Percentiles rank a stretch among this genome's conserved stretches.
Evolutionary conservation across 2,329 filamentous ascomycete genomes (phyloP).

Genomic region (Fusarium ramigenum): DNA sequence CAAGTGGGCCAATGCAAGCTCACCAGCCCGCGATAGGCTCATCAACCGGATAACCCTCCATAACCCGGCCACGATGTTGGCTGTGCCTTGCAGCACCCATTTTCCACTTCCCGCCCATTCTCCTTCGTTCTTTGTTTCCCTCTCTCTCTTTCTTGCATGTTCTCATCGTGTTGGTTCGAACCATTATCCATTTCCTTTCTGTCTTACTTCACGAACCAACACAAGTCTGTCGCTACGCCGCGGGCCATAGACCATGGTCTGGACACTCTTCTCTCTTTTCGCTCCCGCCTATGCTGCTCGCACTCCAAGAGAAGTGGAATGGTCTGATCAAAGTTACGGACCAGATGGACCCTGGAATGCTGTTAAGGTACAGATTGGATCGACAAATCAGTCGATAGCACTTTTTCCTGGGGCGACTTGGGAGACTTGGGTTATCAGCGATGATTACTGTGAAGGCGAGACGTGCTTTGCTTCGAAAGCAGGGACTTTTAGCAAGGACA

Average conservation of each 20-base stretch:
- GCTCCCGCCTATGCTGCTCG: background rate
- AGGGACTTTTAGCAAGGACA: background rate
- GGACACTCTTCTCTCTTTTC: background rate
- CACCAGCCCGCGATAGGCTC: background rate
- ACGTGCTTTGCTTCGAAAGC: conserved; percentile 3
- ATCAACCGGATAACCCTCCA: background rate
- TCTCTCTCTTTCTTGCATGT: background rate
- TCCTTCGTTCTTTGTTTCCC: background rate
- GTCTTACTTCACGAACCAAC: too few relatives aligned
- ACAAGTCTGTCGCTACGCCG: too few relatives aligned
- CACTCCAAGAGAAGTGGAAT: background rate
- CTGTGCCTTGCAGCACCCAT: background rate
- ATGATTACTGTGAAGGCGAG: background rate
- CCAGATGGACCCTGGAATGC: conserved; percentile 7
- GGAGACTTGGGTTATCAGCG: conserved; percentile 9
- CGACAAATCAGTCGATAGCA: background rate
- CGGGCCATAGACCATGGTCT: background rate
- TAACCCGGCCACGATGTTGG: background rate
- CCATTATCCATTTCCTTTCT: too few relatives aligned
- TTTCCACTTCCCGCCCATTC: background rate
- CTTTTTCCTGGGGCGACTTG: conserved; percentile 1
- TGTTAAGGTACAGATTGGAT: background rate
- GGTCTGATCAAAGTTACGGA: conserved; percentile 2
- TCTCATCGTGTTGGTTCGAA: too few relatives aligned
- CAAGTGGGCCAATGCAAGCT: background rate